Evolutionary conservation across 495 filamentous ascomycete genomes (phyloP).

Genomic region (Penicillium ucsense): DNA sequence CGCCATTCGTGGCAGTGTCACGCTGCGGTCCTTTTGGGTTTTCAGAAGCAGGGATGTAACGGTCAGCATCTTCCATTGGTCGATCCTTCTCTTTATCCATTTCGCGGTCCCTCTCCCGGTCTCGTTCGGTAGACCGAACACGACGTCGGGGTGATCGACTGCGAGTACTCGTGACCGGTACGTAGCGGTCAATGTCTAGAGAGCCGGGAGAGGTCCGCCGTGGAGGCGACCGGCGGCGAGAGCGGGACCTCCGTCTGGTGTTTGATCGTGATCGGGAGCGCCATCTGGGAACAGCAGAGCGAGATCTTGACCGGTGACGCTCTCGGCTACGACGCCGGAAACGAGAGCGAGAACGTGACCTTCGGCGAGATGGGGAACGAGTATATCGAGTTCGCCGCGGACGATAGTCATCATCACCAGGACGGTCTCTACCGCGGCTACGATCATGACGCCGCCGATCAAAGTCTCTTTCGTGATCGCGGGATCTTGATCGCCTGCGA

Average conservation of each 20-base stretch:
- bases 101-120: conserved; percentile 8
- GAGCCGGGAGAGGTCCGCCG: conserved; percentile 19
- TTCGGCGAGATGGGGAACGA: conserved; percentile 14
- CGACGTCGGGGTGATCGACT: conserved; percentile 38
- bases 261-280: conserved; percentile 20
- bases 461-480: conserved; percentile 11
- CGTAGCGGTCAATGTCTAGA: conserved; percentile 43
- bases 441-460: conserved; percentile 19
- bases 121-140: conserved; percentile 27
- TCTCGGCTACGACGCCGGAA: conserved; percentile 13
- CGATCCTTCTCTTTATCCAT: no score
- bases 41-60: conserved; percentile 43
- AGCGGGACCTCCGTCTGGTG: conserved; percentile 20
- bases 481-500: conserved; percentile 25
- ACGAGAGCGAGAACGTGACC: conserved; percentile 10
- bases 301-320: conserved; percentile 8
- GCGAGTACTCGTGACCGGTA: conserved; percentile 35
- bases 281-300: conserved; percentile 7
- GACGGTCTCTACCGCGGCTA: conserved; percentile 18
- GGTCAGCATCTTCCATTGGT: conserved; percentile 33
- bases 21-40: conserved; percentile 16
- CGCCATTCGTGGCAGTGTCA: conserved; percentile 6
- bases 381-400: conserved; percentile 17
- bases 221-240: conserved; percentile 16
- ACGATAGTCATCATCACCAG: conserved; percentile 19